Evolutionary conservation across 2,329 filamentous ascomycete species (phyloP).

Genomic region (Domatiomyces globalis): DNA sequence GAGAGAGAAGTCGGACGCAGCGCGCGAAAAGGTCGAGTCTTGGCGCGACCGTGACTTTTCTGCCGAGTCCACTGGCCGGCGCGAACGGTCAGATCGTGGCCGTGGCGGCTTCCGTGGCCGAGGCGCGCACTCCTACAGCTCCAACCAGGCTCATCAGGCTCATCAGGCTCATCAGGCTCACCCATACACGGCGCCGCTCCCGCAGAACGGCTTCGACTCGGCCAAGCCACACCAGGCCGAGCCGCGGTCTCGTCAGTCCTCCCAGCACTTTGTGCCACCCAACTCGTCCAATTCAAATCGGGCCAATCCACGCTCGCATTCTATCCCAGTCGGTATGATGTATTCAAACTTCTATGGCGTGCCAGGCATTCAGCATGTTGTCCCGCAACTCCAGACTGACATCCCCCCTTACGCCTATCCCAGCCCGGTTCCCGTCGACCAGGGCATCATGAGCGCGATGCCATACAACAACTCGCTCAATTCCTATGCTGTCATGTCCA

Average conservation of each 20-base stretch:
- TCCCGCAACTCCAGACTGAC: slow-evolving; percentile 19
- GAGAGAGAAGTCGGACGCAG: slow-evolving; percentile 20
- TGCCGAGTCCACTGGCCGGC: slow-evolving; percentile 24
- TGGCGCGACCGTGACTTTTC: slow-evolving; percentile 25
- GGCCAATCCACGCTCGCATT: slow-evolving; percentile 45
- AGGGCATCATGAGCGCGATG: slow-evolving; percentile 40
- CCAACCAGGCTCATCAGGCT: too few species aligned
- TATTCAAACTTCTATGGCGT: slow-evolving; percentile 20
- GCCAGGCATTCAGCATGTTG: slow-evolving; percentile 17
- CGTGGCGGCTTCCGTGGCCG: slow-evolving; percentile 28
- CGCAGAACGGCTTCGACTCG: slow-evolving; percentile 28
- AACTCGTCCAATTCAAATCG: slow-evolving; percentile 20
- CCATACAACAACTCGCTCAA: slow-evolving; percentile 46
- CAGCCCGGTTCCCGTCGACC: slow-evolving; percentile 32
- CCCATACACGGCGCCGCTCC: slow-evolving; percentile 26
- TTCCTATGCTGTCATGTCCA: slow-evolving; percentile 40
- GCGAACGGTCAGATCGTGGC: slow-evolving; percentile 27
- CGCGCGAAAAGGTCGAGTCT: slow-evolving; percentile 18
- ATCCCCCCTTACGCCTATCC: slow-evolving; percentile 33
- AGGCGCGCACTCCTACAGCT: slow-evolving; percentile 25
- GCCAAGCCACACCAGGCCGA: slow-evolving; percentile 30
- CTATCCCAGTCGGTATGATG: slow-evolving; percentile 35
- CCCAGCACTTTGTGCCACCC: slow-evolving; percentile 20
- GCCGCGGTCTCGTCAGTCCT: slow-evolving; percentile 24
- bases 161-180: too few species aligned